Percentiles rank a stretch among this genome's conserved stretches.
Evolutionary conservation across 805 yeast species (phyloP).

Genomic region (Komagataella kurtzmanii): DNA sequence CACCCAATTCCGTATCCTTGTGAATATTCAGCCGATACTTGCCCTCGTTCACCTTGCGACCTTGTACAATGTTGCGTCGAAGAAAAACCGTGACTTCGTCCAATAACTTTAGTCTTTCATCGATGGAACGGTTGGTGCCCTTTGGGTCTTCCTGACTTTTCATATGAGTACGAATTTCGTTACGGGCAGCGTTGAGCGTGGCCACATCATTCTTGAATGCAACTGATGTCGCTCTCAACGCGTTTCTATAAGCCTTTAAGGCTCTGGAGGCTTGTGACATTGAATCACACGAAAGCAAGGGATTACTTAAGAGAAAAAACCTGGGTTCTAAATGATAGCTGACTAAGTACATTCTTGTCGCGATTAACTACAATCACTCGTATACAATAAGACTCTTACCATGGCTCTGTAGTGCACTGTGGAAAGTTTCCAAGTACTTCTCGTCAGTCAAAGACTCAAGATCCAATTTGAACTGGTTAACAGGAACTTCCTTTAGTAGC

Average conservation of each 20-base stretch:
- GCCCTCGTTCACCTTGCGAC: slow-evolving; percentile 31
- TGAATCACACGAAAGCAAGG: background rate
- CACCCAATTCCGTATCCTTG: slow-evolving; percentile 77
- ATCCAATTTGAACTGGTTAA: slow-evolving; percentile 22
- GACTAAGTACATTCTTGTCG: background rate
- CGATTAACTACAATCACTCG: background rate
- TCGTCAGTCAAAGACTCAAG: slow-evolving; percentile 24
- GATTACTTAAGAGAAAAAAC: background rate
- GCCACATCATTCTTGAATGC: slow-evolving; percentile 40
- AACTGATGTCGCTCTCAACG: slow-evolving; percentile 49
- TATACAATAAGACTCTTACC: slow-evolving; percentile 30
- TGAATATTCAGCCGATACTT: slow-evolving; percentile 58
- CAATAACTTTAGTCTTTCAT: slow-evolving; percentile 39
- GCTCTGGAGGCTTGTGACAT: slow-evolving; percentile 12
- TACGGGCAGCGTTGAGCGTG: slow-evolving; percentile 46
- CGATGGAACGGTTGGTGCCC: slow-evolving; percentile 31
- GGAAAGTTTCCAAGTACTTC: slow-evolving; percentile 26
- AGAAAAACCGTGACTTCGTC: slow-evolving; percentile 64
- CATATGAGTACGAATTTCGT: slow-evolving; percentile 43
- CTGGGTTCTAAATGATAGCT: background rate
- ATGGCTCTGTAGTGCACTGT: slow-evolving; percentile 4
- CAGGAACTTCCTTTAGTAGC: slow-evolving; percentile 35
- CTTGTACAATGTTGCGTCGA: slow-evolving; percentile 78
- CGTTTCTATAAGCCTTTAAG: slow-evolving; percentile 44
- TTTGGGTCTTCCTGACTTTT: slow-evolving; percentile 19